Evolutionary conservation across 768 basidiomycete species (phyloP).

Genomic region (Mycena maculata): DNA sequence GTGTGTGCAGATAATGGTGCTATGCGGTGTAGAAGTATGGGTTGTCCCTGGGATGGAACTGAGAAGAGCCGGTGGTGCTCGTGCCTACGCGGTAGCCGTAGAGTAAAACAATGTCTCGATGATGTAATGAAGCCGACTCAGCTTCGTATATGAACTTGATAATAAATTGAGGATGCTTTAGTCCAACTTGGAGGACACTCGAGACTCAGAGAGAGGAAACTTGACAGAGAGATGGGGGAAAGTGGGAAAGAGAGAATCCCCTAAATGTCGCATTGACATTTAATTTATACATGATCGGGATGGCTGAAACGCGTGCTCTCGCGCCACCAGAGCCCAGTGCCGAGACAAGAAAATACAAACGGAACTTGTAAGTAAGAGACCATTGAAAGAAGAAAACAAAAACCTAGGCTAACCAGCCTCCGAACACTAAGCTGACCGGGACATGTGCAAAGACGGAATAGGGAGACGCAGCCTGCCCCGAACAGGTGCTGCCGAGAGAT

Average conservation of each 20-base stretch:
- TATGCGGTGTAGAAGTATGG: no score
- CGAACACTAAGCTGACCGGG: not conserved
- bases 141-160: not conserved
- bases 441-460: slow-evolving; percentile 7
- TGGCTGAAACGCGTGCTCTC: slow-evolving; percentile 8
- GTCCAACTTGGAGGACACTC: no score
- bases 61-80: no score
- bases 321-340: slow-evolving; percentile 8
- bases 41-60: no score
- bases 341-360: not conserved
- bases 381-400: not conserved
- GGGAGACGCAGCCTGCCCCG: slow-evolving; percentile 4
- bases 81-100: no score
- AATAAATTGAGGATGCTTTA: not conserved
- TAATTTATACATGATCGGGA: slow-evolving; percentile 3
- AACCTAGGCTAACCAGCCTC: not conserved
- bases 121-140: not conserved
- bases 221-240: not conserved
- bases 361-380: not conserved
- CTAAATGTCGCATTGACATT: not conserved
- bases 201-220: not conserved
- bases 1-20: no score
- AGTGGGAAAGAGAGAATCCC: not conserved
- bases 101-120: no score
- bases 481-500: not conserved